Base-by-base conservation (phyloP, 805 yeast genomes). In the Nakazawaea molendinolei region DNA sequence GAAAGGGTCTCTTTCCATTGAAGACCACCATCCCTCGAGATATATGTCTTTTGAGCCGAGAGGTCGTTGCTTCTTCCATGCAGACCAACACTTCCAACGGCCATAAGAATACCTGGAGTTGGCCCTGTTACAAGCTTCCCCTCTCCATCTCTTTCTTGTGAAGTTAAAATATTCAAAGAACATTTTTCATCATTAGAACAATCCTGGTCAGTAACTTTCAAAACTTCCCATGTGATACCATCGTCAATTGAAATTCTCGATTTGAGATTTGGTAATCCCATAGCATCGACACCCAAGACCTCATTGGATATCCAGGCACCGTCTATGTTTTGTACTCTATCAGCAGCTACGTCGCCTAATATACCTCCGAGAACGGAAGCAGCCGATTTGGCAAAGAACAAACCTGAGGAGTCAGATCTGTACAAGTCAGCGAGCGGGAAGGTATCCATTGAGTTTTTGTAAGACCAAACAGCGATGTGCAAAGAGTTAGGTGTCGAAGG, bases 81-180 rank as follows among this genome's bases (percentile, higher is more conserved):
- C 26, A 68, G 70, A 7, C 97, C 97, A 20, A 85, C 92, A 51
- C 76, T 82, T 23, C 98, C 98, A 17, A 83, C 72, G 15, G 85
- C 97, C 36, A 58, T 28, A 12, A 63, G 28, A 21, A 67, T 67
- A 28, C 78, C 80, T 0, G 82, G 76, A 0, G 80, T 69, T 8
- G 78, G 76, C 3, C 71, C 73, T 0, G 70, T 60, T 6, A 57
- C 65, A n/a, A 55, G 46, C 13, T 57, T 58, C 2, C 71, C 74
- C 29, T 56, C 58, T 4, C 74, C 73, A 28, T 60, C 52, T 28
- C 58, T 43, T 40, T 58, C 61, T 2, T 52, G 41, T 12, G 58
- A 40, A 39, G 60, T 45, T 23, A 60, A 32, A 5, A 67, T 40
- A 37, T 69, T 71, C 28, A 74, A 55, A 1, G 77, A 69, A 44